Evolutionary conservation across 1,139 yeast genomes (phyloP).

Genomic region (Hansenula lynferdii): DNA sequence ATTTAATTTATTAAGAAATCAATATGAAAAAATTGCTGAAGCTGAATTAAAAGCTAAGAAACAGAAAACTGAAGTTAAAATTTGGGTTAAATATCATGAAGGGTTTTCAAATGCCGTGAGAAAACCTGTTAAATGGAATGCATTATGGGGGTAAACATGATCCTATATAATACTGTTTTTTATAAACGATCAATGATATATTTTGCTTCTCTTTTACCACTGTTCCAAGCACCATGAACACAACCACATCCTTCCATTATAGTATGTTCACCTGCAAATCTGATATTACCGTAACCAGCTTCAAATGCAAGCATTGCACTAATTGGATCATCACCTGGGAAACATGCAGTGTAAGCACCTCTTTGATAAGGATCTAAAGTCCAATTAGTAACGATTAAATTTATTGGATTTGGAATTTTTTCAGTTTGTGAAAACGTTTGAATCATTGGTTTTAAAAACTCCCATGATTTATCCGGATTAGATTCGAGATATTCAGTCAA

Average conservation of each 20-base stretch:
- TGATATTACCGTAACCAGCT: slow-evolving; percentile 50
- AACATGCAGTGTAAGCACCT: slow-evolving; percentile 73
- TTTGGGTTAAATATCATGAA: slow-evolving; percentile 92
- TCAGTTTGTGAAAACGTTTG: slow-evolving; percentile 19
- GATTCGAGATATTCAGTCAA: slow-evolving; percentile 50
- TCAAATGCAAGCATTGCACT: slow-evolving; percentile 50
- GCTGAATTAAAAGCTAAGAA: slow-evolving; percentile 15
- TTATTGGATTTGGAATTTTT: slow-evolving; percentile 41
- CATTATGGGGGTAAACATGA: slow-evolving; percentile 51
- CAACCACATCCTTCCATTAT: slow-evolving; percentile 77
- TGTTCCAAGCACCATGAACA: slow-evolving; percentile 72
- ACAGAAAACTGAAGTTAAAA: slow-evolving; percentile 31
- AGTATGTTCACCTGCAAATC: slow-evolving; percentile 89
- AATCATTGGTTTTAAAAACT: slow-evolving; percentile 38
- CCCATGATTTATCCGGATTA: slow-evolving; percentile 36
- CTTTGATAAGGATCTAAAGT: slow-evolving; percentile 60
- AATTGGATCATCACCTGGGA: slow-evolving; percentile 64
- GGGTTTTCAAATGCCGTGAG: slow-evolving; percentile 95
- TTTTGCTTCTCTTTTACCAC: slow-evolving; percentile 68
- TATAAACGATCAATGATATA: slow-evolving; percentile 23
- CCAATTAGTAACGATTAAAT: slow-evolving; percentile 61
- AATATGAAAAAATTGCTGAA: slow-evolving; percentile 23
- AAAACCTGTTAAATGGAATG: slow-evolving; percentile 77
- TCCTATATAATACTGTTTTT: too few species aligned
- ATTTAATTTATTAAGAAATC: slow-evolving; percentile 33